These are phyloP conservation scores for Starmerella floricola DNA, from an alignment of 805 yeast species.

Conservation along the genomic window DNA sequence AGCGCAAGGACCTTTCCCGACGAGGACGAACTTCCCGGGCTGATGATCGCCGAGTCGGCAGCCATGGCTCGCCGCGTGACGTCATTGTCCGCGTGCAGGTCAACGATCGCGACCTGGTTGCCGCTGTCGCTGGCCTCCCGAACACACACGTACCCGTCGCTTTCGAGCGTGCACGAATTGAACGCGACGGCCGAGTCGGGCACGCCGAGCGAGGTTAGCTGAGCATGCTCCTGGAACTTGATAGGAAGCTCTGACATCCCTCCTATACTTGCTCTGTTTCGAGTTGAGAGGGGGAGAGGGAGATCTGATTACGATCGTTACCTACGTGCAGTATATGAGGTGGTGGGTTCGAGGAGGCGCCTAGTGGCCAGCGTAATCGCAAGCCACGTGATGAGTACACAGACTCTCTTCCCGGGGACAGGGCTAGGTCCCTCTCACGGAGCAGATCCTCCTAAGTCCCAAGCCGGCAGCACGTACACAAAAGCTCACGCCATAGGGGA, in stretches of 20 bases:
- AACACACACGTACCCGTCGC: slow-evolving; percentile 74
- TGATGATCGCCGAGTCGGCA: slow-evolving; percentile 96
- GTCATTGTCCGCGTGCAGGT: slow-evolving; percentile 63
- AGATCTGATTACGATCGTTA: too few species aligned
- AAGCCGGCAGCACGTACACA: too few species aligned
- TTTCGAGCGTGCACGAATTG: slow-evolving; percentile 86
- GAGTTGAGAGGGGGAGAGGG: background rate
- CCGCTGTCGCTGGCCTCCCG: slow-evolving; percentile 38
- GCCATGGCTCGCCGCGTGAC: slow-evolving; percentile 85
- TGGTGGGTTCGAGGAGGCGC: slow-evolving; percentile 1
- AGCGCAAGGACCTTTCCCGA: slow-evolving; percentile 71
- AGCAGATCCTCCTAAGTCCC: too few species aligned
- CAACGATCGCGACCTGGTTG: slow-evolving; percentile 80
- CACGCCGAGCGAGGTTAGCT: slow-evolving; percentile 75
- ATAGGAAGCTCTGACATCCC: slow-evolving; percentile 64
- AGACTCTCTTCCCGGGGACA: too few species aligned
- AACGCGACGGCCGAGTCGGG: slow-evolving; percentile 76
- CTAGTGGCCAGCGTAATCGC: slow-evolving; percentile 1
- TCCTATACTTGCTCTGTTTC: background rate
- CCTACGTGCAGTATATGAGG: too few species aligned
- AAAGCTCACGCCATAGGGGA: too few species aligned
- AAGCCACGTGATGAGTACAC: background rate
- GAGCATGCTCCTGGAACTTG: slow-evolving; percentile 90
- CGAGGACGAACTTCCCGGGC: slow-evolving; percentile 40
- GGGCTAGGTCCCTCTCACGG: too few species aligned